phyloP scores from a whole-genome alignment of 2,329 filamentous ascomycete species.

The Cladosporium colombiae region DNA sequence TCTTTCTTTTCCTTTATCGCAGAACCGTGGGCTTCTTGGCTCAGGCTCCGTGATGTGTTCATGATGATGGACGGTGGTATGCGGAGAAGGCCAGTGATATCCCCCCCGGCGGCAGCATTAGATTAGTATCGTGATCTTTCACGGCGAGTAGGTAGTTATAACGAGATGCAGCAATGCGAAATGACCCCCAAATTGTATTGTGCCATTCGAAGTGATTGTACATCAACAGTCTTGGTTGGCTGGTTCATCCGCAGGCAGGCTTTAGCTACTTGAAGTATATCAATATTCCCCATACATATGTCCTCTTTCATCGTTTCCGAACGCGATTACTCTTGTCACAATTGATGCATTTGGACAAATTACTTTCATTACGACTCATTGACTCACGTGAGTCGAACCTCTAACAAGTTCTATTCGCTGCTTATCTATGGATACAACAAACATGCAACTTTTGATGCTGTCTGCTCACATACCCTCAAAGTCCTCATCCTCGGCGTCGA shows the following conservation, averaged over 20 bases:
- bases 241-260: too few species aligned
- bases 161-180: conserved; percentile 4
- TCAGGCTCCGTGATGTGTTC: not conserved
- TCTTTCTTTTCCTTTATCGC: not conserved
- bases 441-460: not conserved
- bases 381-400: not conserved
- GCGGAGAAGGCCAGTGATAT: not conserved
- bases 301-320: too few species aligned
- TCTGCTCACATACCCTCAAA: conserved; percentile 87
- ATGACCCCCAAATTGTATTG: not conserved
- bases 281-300: too few species aligned
- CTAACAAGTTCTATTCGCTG: conserved; percentile 14
- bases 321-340: too few species aligned
- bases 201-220: not conserved
- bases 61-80: not conserved
- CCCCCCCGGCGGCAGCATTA: not conserved
- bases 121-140: not conserved
- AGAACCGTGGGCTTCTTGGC: not conserved
- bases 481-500: conserved; percentile 83
- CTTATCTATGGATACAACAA: conserved; percentile 7
- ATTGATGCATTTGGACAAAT: not conserved
- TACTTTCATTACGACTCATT: not conserved
- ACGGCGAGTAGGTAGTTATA: not conserved
- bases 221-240: too few species aligned
- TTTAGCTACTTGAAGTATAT: too few species aligned